Conservation (phyloP, 148 eudicot genomes). For the Limonium bicolor region DNA sequence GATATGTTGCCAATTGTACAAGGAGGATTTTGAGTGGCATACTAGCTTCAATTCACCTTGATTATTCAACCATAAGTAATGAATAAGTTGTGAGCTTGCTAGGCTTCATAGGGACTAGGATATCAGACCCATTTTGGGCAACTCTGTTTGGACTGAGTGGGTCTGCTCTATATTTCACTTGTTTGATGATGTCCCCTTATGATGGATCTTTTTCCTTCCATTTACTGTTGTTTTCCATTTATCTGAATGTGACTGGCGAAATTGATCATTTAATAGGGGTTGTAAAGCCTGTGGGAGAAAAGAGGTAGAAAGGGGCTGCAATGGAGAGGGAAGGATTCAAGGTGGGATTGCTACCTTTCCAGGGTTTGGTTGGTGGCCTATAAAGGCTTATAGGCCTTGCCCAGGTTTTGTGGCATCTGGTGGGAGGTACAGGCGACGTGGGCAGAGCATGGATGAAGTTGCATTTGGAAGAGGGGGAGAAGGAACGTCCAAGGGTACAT, state of each 20-base stretch:
- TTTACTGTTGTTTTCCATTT: neutral
- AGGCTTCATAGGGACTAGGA: neutral
- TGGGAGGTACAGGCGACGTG: conserved; percentile 66
- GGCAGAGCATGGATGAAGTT: conserved; percentile 92
- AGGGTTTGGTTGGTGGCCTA: conserved; percentile 99
- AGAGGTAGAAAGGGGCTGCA: conserved; percentile 62
- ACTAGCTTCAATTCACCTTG: too few relatives aligned
- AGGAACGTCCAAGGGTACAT: conserved; percentile 10
- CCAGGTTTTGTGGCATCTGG: conserved; percentile 77
- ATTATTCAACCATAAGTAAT: too few relatives aligned
- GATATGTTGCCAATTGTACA: too few relatives aligned
- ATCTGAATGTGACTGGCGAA: neutral
- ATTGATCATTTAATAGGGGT: conserved; percentile 7
- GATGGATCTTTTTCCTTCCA: neutral
- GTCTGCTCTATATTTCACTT: neutral
- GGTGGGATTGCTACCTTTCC: conserved; percentile 89
- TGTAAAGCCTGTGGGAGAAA: conserved; percentile 75
- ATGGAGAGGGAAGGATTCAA: conserved; percentile 92
- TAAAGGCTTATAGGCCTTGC: conserved; percentile 92
- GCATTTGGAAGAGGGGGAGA: conserved; percentile 36
- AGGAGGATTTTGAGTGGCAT: too few relatives aligned
- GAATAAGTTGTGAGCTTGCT: neutral
- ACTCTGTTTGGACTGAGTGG: neutral
- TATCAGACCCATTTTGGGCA: neutral
- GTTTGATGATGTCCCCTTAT: neutral